Evolutionary conservation across 2,329 filamentous ascomycete genomes (phyloP), one percentile per base, ranked within the genome.

Genomic region (Botrytis medusae): DNA sequence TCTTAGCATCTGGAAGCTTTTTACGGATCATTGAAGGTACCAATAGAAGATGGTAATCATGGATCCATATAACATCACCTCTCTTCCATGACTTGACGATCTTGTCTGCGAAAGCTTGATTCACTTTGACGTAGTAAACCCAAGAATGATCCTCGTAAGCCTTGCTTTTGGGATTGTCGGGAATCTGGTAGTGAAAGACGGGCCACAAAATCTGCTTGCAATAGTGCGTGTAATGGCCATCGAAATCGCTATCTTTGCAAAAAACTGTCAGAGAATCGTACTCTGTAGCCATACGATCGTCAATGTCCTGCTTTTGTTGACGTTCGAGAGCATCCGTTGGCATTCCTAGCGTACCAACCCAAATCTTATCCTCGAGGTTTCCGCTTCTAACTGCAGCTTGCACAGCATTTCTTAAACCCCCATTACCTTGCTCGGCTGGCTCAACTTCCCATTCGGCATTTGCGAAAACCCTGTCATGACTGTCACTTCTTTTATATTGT

Each of bases 151-250:
- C 95, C 82, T 97, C 92, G 82, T 97, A 98, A 0, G 95, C 95
- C 82, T 98, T 98, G 89, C 94, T 98, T 86, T 97, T 97, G 40
- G 95, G 95, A 81, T 97, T 97, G 81, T 98, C 96, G 0, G 95
- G 96, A 74, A 98, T 97, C 83, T 98, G 95, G 82, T 98, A 98
- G 83, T 98, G 95, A 83, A 98, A 97, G 74, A 98, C 95, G 1
- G 95, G 95, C 95, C 95, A 98, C 10, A 98, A 86, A 72, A 98
- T 97, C 80, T 95, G 94, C 85, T 98, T 98, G 90, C 95, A 98
- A 81, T 96, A 98, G 83, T 98, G 95, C 20, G 92, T 90, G 81
- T 98, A 98, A 83, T 97, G 95, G 1, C 95, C 94, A 79, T 98
- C 92, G 80, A 98, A 94, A 82, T 98, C 95, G 80, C 92, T 94